phyloP scores from a whole-genome alignment of 2,329 filamentous ascomycete species.

The Fusarium concolor region DNA sequence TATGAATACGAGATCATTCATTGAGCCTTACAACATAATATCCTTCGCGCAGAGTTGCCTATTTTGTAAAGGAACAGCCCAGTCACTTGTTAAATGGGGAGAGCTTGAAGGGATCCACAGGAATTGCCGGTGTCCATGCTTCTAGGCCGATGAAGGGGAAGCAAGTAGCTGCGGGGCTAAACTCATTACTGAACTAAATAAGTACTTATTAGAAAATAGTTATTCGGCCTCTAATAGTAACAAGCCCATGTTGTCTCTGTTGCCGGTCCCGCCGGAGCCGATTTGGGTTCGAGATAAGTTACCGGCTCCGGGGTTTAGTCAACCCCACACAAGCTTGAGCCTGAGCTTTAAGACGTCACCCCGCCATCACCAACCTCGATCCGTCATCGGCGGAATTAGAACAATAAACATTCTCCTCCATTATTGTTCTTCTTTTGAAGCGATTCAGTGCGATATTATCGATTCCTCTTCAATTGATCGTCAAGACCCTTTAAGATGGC shows the following conservation, averaged over 20 bases:
- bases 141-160: neutral
- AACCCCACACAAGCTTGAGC: constrained; percentile 39
- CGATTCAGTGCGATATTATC: neutral
- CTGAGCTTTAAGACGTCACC: constrained; percentile 41
- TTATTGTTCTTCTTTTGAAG: neutral
- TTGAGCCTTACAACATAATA: neutral
- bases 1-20: neutral
- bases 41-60: constrained; percentile 16
- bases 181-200: neutral
- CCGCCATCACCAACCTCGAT: constrained; percentile 33
- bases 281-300: constrained; percentile 17
- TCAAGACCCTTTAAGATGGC: constrained; percentile 41
- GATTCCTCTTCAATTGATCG: neutral
- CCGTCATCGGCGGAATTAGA: constrained; percentile 8
- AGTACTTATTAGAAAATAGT: neutral
- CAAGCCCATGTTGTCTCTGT: neutral
- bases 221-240: neutral
- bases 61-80: constrained; percentile 1
- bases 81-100: constrained; percentile 2
- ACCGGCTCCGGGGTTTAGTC: constrained; percentile 41
- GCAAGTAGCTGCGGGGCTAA: neutral
- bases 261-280: constrained; percentile 32
- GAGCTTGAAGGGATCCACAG: neutral
- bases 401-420: neutral
- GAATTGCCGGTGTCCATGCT: neutral